These are phyloP conservation scores for Stemphylium beticola DNA, from an alignment of 2,329 filamentous ascomycete genomes.

Conservation along the genomic window DNA sequence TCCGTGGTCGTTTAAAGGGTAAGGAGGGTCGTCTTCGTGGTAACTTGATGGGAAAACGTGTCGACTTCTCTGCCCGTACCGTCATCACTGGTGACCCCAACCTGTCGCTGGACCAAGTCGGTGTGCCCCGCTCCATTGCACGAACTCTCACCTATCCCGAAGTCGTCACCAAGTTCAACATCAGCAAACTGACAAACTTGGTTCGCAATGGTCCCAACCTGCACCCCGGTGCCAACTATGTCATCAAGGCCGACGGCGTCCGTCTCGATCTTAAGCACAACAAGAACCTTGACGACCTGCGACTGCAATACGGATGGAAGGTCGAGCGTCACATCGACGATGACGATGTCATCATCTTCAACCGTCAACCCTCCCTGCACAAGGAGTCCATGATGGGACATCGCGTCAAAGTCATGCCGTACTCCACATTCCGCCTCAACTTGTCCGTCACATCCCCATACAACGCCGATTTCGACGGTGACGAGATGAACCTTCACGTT, in stretches of 20 bases:
- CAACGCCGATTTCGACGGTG: conserved; percentile 99
- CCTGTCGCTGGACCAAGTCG: conserved; percentile 93
- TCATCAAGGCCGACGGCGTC: conserved; percentile 91
- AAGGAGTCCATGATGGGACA: conserved; percentile 99
- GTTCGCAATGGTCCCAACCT: conserved; percentile 94
- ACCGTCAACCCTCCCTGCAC: conserved; percentile 97
- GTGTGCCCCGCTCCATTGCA: conserved; percentile 92
- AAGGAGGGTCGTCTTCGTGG: conserved; percentile 98
- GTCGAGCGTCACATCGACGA: conserved; percentile 96
- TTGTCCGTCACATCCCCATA: conserved; percentile 97
- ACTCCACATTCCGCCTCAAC: conserved; percentile 97
- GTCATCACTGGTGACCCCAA: conserved; percentile 99
- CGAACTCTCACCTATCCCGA: conserved; percentile 94
- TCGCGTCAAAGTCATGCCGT: conserved; percentile 96
- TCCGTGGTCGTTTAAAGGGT: conserved; percentile 95
- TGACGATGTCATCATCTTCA: conserved; percentile 98
- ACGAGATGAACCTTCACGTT: conserved; percentile 99
- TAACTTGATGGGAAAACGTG: conserved; percentile 96
- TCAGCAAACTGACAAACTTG: conserved; percentile 84
- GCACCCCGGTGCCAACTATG: conserved; percentile 95
- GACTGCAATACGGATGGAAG: conserved; percentile 95
- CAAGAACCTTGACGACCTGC: conserved; percentile 83
- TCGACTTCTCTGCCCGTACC: conserved; percentile 98
- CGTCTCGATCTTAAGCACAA: conserved; percentile 95
- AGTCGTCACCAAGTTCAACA: conserved; percentile 97